Conservation (phyloP, 371 early-diverging fungal species). For the Lichtheimia corymbifera region DNA sequence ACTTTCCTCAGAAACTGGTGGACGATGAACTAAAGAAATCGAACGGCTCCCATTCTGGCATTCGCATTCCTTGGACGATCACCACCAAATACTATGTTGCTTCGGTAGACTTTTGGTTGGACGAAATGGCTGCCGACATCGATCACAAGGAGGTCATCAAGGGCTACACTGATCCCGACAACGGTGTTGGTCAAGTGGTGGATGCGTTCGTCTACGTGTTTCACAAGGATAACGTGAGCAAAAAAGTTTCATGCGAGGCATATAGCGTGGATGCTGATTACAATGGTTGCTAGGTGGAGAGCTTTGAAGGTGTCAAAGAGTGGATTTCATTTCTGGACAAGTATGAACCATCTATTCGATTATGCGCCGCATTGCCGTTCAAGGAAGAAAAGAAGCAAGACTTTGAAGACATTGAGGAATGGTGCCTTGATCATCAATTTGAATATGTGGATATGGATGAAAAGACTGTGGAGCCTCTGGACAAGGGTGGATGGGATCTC, state of each 20-base stretch:
- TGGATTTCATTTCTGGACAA: slow-evolving; percentile 60
- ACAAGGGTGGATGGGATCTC: slow-evolving; percentile 39
- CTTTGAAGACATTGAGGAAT: slow-evolving; percentile 22
- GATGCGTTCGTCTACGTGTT: slow-evolving; percentile 73
- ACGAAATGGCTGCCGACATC: slow-evolving; percentile 42
- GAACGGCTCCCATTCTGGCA: slow-evolving; percentile 42
- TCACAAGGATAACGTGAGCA: slow-evolving; percentile 48
- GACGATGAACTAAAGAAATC: slow-evolving; percentile 29
- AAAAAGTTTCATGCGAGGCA: background rate
- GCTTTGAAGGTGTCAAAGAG: slow-evolving; percentile 53
- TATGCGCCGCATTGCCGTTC: slow-evolving; percentile 51
- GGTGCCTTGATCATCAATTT: slow-evolving; percentile 67
- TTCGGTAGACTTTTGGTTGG: slow-evolving; percentile 69
- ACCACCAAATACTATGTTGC: slow-evolving; percentile 78
- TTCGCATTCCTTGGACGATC: slow-evolving; percentile 63
- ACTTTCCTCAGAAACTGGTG: slow-evolving; percentile 24
- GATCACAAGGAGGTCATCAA: slow-evolving; percentile 38
- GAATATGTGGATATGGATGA: slow-evolving; percentile 65
- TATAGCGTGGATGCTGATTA: slow-evolving; percentile 6
- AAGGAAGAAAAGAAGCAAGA: slow-evolving; percentile 15
- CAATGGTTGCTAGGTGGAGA: slow-evolving; percentile 34
- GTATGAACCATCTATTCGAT: slow-evolving; percentile 55
- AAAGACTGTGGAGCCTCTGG: slow-evolving; percentile 26
- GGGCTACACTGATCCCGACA: slow-evolving; percentile 46
- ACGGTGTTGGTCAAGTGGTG: slow-evolving; percentile 57